Conservation (phyloP, 2,329 filamentous ascomycete species). For the Scytalidium sp. region DNA sequence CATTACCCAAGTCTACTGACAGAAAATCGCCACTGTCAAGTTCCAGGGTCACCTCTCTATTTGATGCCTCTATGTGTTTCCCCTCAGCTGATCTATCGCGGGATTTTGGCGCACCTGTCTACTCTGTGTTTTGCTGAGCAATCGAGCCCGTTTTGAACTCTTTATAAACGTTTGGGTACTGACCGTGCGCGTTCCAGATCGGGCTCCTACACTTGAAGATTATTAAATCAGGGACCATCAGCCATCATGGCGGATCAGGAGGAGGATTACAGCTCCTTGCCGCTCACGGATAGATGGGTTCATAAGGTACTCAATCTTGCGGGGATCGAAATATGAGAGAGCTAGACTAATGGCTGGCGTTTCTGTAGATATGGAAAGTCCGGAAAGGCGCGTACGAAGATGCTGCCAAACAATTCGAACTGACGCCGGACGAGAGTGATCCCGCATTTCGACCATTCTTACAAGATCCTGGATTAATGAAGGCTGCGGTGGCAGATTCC, state of each 20-base stretch:
- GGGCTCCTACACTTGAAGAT: conserved; percentile 14
- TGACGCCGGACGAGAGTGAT: conserved; percentile 80
- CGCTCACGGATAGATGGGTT: conserved; percentile 74
- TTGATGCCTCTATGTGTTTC: not conserved
- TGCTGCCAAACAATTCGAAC: conserved; percentile 80
- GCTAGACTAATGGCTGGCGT: conserved; percentile 18
- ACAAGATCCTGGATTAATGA: conserved; percentile 83
- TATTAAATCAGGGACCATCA: conserved; percentile 1
- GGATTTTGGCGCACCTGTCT: not conserved
- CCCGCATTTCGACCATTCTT: conserved; percentile 85
- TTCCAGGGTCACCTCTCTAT: not conserved
- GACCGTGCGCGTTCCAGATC: conserved; percentile 21
- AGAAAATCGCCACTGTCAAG: not conserved
- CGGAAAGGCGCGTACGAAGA: conserved; percentile 94
- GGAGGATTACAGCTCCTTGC: conserved; percentile 78
- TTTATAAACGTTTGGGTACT: conserved; percentile 19
- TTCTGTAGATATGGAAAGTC: conserved; percentile 82
- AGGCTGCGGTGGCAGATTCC: conserved; percentile 86
- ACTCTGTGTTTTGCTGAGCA: not conserved
- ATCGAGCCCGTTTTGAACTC: not conserved
- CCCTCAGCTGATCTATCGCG: not conserved
- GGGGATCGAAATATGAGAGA: not conserved
- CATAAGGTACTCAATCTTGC: conserved; percentile 63
- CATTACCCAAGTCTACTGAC: not conserved
- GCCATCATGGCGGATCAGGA: conserved; percentile 72